Evolutionary conservation across 2,329 filamentous ascomycete species (phyloP), one percentile per base, ranked within the genome.

Genomic region (Mycosphaerella arachidis): DNA sequence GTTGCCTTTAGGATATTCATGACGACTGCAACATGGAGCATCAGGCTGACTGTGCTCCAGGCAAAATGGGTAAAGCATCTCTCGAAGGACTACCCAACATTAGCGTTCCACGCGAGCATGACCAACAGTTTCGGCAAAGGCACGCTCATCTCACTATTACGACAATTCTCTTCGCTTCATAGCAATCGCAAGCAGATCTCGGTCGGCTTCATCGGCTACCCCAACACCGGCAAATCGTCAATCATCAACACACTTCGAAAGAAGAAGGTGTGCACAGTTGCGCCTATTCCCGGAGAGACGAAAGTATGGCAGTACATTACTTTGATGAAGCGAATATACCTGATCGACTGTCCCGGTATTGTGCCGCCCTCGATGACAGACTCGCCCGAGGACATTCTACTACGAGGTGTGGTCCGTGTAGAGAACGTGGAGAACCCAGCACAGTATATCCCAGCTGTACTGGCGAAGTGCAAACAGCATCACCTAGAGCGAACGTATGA

Each of bases 301-400:
- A 97, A 97, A 77, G 90, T 97, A 31, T 97, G 94, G 93, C 93
- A 97, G 74, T 97, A 97, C 72, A 91, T 97, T 67, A 96, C 92
- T 2, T 77, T 97, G 61, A 96, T 96, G 90, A 95, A 92, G 78
- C 83, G 91, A 56, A 96, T 96, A 55, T 92, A 93, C 76, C 84
- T 99, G 57, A 97, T 99, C 68, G 94, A 99, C 71, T 97, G 93
- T 71, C 94, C 94, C 43, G 94, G 94, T 75, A 92, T 99, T 45
- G 94, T 97, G 0, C 94, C 94, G 4, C 93, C 94, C 0, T 94
- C 90, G 65, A 86, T 86, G 63, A 85, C 86, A 57, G 93, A 97
- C 71, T 90, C 88, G 0, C 90, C 92, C 30, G 86, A 92, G 69
- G 92, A 97, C 66, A 88, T 99, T 57, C 82, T 99, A 3, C 82